Base-by-base conservation (phyloP, 202 grass and related monocot genomes). In the Hordeum pubiflorum region DNA sequence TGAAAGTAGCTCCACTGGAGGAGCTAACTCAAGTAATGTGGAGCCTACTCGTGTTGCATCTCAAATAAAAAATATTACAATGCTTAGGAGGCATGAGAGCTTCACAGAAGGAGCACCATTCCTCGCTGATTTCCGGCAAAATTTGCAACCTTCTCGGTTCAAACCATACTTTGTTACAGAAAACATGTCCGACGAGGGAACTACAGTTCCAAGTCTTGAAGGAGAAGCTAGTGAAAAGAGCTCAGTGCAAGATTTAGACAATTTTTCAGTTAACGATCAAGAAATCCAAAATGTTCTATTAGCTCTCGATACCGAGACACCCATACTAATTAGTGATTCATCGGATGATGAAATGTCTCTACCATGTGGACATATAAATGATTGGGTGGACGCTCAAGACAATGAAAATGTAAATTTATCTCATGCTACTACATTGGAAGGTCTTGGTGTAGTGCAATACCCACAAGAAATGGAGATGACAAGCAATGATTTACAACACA, bases 31-130 rank as follows among this genome's bases (percentile, higher is more conserved):
- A 70, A 86, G 33, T 58, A 36, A 76, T 40, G 61, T 18, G 24
- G 86, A 88, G 50, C 58, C 79, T 72, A 54, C 50, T 73, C 52
- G 22, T 72, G 44, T 66, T 69, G 33, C 27, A 17, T 67, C 44
- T 48, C 82, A 76, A 76, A 71, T 80, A 68, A 80, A 71, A 43
- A 86, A 64, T 18, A 86, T 83, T 89, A 65, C 60, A 14, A 31
- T 93, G 54, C 86, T 89, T 82, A 94, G 92, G 82, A 92, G 94
- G 77, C 88, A 97, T 67, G 91, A 94, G 50, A 97, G 94, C 79
- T 94, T 94, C 85, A 94, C 92, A 7, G 63, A 82, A 68, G 92
- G 90, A 63, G 83, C 83, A 40, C 84, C 87, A 10, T 90, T 87
- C 62, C 71, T 94, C 5, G 86, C 39, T 31, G 89, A 94, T 11